Conservation (phyloP, 768 basidiomycete species). For the Kwoniella europaea region DNA sequence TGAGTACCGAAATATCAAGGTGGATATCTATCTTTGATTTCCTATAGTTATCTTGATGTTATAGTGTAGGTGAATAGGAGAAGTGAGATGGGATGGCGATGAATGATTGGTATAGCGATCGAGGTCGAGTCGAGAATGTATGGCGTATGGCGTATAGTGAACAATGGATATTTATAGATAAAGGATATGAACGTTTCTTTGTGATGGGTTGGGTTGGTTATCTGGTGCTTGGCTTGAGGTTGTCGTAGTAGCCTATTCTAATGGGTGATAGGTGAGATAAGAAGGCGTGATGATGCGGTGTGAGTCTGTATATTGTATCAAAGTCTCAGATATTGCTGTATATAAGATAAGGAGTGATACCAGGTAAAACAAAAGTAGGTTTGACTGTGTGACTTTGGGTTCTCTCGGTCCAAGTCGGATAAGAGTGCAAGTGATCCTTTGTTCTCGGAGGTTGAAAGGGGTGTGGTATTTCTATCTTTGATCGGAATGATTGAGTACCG, state of each 20-base stretch:
- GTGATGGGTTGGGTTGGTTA: background rate
- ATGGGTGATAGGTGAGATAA: too few relatives aligned
- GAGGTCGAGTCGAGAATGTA: background rate
- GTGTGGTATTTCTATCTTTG: background rate
- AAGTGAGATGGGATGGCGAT: background rate
- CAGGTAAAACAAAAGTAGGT: background rate
- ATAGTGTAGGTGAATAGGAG: background rate
- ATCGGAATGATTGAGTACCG: conserved; percentile 3
- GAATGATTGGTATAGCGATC: background rate
- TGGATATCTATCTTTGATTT: too few relatives aligned
- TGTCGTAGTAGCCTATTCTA: too few relatives aligned
- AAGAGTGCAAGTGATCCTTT: conserved; percentile 3
- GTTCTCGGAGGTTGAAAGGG: conserved; percentile 8
- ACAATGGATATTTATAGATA: conserved; percentile 3
- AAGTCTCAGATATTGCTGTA: too few relatives aligned
- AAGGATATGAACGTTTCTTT: conserved; percentile 5
- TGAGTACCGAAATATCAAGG: background rate
- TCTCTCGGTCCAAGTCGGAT: conserved; percentile 4
- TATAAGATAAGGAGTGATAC: background rate
- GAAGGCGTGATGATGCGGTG: too few relatives aligned
- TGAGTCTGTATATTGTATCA: too few relatives aligned
- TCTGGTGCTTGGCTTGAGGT: too few relatives aligned
- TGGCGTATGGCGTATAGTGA: too few relatives aligned
- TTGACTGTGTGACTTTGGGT: background rate
- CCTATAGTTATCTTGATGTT: too few relatives aligned